Evolutionary conservation across 148 eudicot genomes (phyloP), one percentile per base, ranked within the genome.

Genomic region (Cornus suecica): DNA sequence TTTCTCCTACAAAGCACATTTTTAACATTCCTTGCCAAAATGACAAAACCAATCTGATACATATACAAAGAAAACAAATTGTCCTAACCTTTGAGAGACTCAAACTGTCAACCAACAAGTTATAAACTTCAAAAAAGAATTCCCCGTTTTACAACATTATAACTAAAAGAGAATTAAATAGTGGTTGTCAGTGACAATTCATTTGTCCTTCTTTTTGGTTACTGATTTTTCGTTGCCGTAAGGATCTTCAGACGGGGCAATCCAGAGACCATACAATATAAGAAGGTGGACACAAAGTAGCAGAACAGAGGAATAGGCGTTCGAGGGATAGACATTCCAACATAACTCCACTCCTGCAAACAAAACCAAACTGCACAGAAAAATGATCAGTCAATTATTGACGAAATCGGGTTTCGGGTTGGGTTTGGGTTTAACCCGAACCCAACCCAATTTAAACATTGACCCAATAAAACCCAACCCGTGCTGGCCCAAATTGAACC

Each of bases 241-340:
- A 29, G 98, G 98, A 80, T 87, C 75, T 77, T 88, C 90, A 1
- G 92, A 69, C 15, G 92, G 83, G 10, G 87, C 86, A 74, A 42
- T 78, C 97, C 97, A 91, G 15, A 94, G 84, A 70, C 98, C 98
- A 87, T 92, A 90, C 7, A 90, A 71, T 58, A 90, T 87, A 62
- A 87, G 41, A 58, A 87, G 70, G 84, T 91, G 97, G 76, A 82
- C 66, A 75, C 77, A 82, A 45, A 94, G 82, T 74, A 94, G 94
- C 72, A 83, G 37, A 23, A 69, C 61, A 0, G 98, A 91, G 14
- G 97, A 91, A 79, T 87, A 91, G 34, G 24, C 41, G 63, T 74
- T 90, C 8, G 97, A 94, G 20, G 98, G 98, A 75, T 80, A 94
- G 26, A 94, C 74, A 69, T 94, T 94, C 98, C 97, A 94, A 85